These are phyloP conservation scores for Heliocybe sulcata DNA, from an alignment of 1,284 basidiomycete genomes.

Conservation along the genomic window DNA sequence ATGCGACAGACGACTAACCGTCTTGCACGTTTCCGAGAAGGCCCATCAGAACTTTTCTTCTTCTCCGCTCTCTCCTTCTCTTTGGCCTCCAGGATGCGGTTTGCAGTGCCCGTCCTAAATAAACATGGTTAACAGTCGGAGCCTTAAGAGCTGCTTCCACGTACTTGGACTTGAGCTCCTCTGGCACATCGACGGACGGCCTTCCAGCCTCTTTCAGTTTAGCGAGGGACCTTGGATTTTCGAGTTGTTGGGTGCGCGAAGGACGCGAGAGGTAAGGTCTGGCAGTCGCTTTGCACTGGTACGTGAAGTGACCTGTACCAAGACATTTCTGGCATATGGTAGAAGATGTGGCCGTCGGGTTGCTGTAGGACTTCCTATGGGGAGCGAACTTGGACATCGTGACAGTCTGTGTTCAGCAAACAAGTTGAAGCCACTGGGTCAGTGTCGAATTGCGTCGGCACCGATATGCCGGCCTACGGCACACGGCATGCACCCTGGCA, in stretches of 20 bases:
- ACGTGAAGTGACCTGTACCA: constrained; percentile 71
- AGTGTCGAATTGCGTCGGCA: too few relatives aligned
- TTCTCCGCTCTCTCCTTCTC: constrained; percentile 59
- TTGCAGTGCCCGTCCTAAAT: constrained; percentile 62
- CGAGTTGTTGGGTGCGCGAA: constrained; percentile 68
- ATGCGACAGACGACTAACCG: constrained; percentile 30
- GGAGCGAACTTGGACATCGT: constrained; percentile 78
- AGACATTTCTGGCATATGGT: constrained; percentile 80
- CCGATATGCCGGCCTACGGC: too few relatives aligned
- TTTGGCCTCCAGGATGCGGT: constrained; percentile 65
- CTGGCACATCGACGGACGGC: constrained; percentile 69
- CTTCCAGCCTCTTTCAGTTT: constrained; percentile 61
- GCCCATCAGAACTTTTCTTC: constrained; percentile 23
- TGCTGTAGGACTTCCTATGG: constrained; percentile 50
- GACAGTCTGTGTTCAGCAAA: too few relatives aligned
- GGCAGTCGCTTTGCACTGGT: constrained; percentile 58
- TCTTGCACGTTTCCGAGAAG: constrained; percentile 41
- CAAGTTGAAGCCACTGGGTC: too few relatives aligned
- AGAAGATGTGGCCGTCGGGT: constrained; percentile 50
- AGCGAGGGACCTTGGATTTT: constrained; percentile 57
- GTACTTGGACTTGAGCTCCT: constrained; percentile 76
- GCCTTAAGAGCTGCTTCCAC: constrained; percentile 1
- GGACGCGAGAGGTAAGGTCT: constrained; percentile 73
- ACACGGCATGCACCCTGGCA: too few relatives aligned
- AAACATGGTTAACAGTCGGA: constrained; percentile 4